Conservation (phyloP, 2,329 filamentous ascomycete species). For the Zasmidium cellare region DNA sequence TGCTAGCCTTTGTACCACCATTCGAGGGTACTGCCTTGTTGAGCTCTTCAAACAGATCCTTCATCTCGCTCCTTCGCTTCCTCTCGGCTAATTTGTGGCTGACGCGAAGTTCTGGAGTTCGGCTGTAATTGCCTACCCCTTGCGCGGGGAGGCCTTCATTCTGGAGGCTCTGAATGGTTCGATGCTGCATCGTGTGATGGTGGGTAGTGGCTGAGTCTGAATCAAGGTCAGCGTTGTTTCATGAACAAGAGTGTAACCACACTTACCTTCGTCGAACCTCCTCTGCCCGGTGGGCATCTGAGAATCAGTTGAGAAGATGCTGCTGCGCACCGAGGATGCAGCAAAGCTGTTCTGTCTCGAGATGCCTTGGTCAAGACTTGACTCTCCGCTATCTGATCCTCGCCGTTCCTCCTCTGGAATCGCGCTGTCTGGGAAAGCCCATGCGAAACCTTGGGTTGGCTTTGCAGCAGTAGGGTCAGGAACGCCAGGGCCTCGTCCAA, state of each 20-base stretch:
- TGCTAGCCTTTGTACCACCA: constrained; percentile 79
- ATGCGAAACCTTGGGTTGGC: constrained; percentile 78
- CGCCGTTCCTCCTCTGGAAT: constrained; percentile 54
- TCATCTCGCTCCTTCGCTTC: constrained; percentile 85
- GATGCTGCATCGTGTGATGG: constrained; percentile 75
- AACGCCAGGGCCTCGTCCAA: constrained; percentile 64
- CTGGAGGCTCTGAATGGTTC: constrained; percentile 65
- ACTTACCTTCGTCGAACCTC: constrained; percentile 64
- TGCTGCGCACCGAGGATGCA: constrained; percentile 75
- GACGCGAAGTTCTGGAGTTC: constrained; percentile 77
- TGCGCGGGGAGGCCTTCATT: constrained; percentile 55
- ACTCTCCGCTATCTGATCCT: constrained; percentile 50
- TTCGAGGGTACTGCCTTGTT: constrained; percentile 77
- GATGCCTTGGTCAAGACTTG: constrained; percentile 48
- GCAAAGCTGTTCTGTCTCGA: constrained; percentile 75
- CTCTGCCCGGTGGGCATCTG: constrained; percentile 70
- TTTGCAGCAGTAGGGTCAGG: constrained; percentile 66
- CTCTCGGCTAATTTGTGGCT: constrained; percentile 84
- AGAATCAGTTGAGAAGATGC: constrained; percentile 75
- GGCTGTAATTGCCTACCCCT: constrained; percentile 73
- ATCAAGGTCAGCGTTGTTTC: constrained; percentile 6
- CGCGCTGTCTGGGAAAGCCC: constrained; percentile 77
- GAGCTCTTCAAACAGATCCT: constrained; percentile 79
- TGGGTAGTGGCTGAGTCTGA: constrained; percentile 55
- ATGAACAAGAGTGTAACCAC: constrained; percentile 5